Conservation (phyloP, 192 early-diverging fungal species). For the Backusella morwellensis region DNA sequence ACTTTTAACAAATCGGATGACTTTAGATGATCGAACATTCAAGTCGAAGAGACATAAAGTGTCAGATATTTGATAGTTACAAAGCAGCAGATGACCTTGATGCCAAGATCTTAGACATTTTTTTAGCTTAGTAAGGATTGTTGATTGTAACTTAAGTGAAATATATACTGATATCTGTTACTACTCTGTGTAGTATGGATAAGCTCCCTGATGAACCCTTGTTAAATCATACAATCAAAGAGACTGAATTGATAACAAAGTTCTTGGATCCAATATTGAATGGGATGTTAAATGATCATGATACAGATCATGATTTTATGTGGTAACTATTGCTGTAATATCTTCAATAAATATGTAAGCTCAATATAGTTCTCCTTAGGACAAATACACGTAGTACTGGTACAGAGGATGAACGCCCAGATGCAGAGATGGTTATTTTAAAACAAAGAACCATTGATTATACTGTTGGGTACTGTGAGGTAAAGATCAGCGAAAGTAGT, state of each 20-base stretch:
- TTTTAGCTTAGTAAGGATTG: not conserved
- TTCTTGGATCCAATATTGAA: not conserved
- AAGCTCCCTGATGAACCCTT: not conserved
- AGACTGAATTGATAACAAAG: constrained; percentile 1
- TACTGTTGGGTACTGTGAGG: not conserved
- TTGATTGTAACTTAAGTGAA: not conserved
- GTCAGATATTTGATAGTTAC: not conserved
- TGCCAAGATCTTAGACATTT: not conserved
- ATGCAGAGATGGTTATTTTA: not conserved
- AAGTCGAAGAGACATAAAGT: not conserved
- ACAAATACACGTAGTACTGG: not conserved
- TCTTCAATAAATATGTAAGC: not conserved
- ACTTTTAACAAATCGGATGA: not conserved
- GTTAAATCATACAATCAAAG: constrained; percentile 10
- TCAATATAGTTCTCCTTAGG: not conserved
- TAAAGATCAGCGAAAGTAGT: constrained; percentile 1
- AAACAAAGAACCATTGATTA: not conserved
- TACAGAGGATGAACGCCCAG: constrained; percentile 7
- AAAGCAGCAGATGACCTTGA: not conserved
- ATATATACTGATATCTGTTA: constrained; percentile 1
- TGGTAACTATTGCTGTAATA: not conserved
- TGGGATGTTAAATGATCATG: not conserved
- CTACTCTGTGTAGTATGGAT: not conserved
- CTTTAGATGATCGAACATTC: not conserved
- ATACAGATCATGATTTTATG: not conserved